Evolutionary conservation across 768 basidiomycete genomes (phyloP).

Genomic region (Kwoniella sp.): DNA sequence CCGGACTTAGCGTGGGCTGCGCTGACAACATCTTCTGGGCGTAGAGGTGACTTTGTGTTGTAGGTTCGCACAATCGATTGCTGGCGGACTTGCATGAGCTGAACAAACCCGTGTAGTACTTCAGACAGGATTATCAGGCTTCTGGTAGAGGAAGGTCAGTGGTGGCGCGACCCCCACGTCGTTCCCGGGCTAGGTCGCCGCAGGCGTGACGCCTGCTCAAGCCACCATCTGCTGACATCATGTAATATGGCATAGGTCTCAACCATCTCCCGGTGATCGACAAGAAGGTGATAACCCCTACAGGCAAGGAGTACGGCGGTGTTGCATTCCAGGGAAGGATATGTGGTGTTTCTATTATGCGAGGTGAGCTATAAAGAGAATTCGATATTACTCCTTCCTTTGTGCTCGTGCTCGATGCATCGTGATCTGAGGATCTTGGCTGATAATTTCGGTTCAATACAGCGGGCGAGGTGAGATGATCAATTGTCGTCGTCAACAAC

Average conservation of each 20-base stretch:
- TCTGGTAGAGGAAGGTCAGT: slow-evolving; percentile 61
- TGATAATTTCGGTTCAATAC: slow-evolving; percentile 4
- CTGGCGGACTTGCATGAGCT: neutral
- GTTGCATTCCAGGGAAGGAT: slow-evolving; percentile 96
- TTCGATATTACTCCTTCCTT: slow-evolving; percentile 26
- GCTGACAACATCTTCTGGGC: neutral
- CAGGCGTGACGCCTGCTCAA: neutral
- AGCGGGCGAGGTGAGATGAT: slow-evolving; percentile 52
- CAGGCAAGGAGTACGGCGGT: slow-evolving; percentile 80
- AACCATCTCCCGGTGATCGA: slow-evolving; percentile 82
- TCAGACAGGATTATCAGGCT: slow-evolving; percentile 71
- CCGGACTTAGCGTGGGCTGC: slow-evolving; percentile 1
- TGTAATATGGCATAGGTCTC: slow-evolving; percentile 71
- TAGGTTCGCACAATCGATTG: slow-evolving; percentile 22
- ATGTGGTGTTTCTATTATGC: slow-evolving; percentile 90
- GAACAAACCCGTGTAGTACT: slow-evolving; percentile 33
- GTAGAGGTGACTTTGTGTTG: slow-evolving; percentile 87
- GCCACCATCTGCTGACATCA: too few species aligned
- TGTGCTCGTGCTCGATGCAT: neutral
- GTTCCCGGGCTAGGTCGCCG: too few species aligned
- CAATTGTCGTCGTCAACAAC: neutral
- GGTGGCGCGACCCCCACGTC: neutral
- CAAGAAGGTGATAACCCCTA: slow-evolving; percentile 59
- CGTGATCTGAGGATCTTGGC: neutral
- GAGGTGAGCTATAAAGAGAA: slow-evolving; percentile 79